A percentile compares a stretch with the other conserved stretches of the same genome.
These are phyloP conservation scores for Vitis labrusca DNA, from an alignment of 164 flowering plant genomes.

Conservation along the genomic window DNA sequence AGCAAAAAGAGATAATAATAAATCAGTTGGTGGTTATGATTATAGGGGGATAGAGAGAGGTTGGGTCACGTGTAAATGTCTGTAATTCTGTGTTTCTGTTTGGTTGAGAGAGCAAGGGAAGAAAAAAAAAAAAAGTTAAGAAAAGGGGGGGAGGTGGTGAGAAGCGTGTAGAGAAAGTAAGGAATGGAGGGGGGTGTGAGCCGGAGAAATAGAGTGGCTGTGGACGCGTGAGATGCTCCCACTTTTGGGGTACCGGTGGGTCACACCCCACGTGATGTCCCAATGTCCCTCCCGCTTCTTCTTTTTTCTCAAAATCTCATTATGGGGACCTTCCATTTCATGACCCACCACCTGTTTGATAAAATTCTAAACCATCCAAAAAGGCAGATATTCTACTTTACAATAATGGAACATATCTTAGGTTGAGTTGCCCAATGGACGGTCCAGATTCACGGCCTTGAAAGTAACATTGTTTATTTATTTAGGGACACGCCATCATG, in stretches of 20 bases:
- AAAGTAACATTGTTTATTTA: not conserved
- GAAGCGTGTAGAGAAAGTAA: constrained; percentile 30
- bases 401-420: constrained; percentile 16
- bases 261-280: constrained; percentile 42
- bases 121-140: not conserved
- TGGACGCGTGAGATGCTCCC: constrained; percentile 27
- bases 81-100: constrained; percentile 9
- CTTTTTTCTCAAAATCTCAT: not conserved
- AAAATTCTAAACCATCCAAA: constrained; percentile 8
- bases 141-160: constrained; percentile 17
- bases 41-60: constrained; percentile 13
- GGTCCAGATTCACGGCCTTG: constrained; percentile 4
- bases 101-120: not conserved
- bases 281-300: not conserved
- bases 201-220: not conserved
- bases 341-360: not conserved
- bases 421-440: not conserved
- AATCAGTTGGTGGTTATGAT: constrained; percentile 13
- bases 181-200: constrained; percentile 11
- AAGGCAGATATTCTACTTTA: constrained; percentile 6
- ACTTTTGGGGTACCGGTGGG: constrained; percentile 36
- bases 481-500: constrained; percentile 14
- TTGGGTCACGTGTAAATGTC: constrained; percentile 41
- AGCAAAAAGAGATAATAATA: constrained; percentile 5
- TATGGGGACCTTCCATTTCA: constrained; percentile 15